A percentile compares a stretch with the other conserved stretches of the same genome.
Evolutionary conservation across 139 green algal genomes (phyloP).

Genomic region (Chlorella sp.): DNA sequence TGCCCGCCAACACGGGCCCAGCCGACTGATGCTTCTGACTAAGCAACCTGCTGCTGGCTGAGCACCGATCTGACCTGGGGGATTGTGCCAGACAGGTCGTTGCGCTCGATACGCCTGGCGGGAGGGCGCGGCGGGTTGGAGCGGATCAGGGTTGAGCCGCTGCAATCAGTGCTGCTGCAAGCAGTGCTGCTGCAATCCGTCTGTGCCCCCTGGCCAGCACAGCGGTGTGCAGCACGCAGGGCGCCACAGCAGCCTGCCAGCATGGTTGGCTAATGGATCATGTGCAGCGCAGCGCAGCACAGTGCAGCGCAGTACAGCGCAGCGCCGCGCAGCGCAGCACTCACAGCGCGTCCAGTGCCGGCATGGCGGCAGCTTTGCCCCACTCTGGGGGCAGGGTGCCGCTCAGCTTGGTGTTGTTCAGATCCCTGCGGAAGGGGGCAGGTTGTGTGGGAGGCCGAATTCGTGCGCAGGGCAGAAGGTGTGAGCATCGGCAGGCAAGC

Average conservation of each 20-base stretch:
- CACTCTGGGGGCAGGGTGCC: conserved; percentile 35
- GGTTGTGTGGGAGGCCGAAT: background rate
- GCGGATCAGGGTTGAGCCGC: no score
- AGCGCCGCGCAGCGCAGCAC: background rate
- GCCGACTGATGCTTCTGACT: no score
- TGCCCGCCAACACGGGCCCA: no score
- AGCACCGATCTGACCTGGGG: background rate
- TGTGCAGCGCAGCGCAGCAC: background rate
- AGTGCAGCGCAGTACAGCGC: no score
- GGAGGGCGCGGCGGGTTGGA: no score
- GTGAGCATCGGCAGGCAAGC: background rate
- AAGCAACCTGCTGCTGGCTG: no score
- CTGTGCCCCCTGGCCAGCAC: no score
- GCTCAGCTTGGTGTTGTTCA: conserved; percentile 1
- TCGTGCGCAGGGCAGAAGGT: background rate
- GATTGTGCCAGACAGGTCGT: conserved; percentile 22
- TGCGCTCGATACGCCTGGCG: conserved; percentile 12
- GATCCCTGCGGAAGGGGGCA: background rate
- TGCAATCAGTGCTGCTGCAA: no score
- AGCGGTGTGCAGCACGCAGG: background rate
- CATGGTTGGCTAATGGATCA: no score
- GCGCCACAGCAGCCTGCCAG: no score
- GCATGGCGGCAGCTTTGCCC: background rate
- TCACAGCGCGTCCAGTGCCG: conserved; percentile 13
- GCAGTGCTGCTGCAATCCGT: no score